A percentile compares a stretch with the other conserved stretches of the same genome.
phyloP scores from a whole-genome alignment of 768 basidiomycete species.

The Termitomyces sp. region DNA sequence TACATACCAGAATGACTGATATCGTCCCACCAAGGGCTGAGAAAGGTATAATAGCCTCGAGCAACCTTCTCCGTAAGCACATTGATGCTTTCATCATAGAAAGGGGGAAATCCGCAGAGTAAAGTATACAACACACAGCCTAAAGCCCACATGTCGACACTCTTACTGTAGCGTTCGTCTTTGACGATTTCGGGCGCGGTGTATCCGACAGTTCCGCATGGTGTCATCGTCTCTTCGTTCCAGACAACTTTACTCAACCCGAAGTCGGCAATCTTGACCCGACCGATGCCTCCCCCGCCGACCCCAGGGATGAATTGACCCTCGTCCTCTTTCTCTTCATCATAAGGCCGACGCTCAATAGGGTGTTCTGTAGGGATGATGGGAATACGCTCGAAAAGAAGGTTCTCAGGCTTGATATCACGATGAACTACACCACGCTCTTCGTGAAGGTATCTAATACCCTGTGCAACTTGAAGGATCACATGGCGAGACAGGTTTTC shows the following conservation, averaged over 20 bases:
- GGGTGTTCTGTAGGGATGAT: conserved; percentile 82
- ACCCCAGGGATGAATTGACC: conserved; percentile 91
- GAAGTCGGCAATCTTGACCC: conserved; percentile 98
- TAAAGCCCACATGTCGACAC: conserved; percentile 99
- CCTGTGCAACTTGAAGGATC: conserved; percentile 92
- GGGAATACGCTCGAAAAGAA: conserved; percentile 91
- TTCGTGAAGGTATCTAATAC: conserved; percentile 94
- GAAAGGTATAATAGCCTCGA: conserved; percentile 94
- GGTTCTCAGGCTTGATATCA: conserved; percentile 98
- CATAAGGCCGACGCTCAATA: conserved; percentile 73
- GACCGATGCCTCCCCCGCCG: conserved; percentile 96
- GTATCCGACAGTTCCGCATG: conserved; percentile 99
- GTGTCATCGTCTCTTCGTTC: conserved; percentile 99
- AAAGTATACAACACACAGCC: conserved; percentile 99
- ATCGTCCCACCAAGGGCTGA: conserved; percentile 99
- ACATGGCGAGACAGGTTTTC: conserved; percentile 97
- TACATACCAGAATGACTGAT: conserved; percentile 72
- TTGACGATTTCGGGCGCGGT: conserved; percentile 99
- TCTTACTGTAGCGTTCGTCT: conserved; percentile 94
- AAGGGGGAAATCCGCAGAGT: conserved; percentile 95
- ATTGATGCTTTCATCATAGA: conserved; percentile 98
- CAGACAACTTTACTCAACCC: conserved; percentile 97
- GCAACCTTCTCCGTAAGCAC: conserved; percentile 99
- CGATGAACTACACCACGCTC: conserved; percentile 98
- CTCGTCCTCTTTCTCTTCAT: conserved; percentile 98